phyloP scores from a whole-genome alignment of 371 early-diverging fungal genomes.

The Apophysomyces sp. region DNA sequence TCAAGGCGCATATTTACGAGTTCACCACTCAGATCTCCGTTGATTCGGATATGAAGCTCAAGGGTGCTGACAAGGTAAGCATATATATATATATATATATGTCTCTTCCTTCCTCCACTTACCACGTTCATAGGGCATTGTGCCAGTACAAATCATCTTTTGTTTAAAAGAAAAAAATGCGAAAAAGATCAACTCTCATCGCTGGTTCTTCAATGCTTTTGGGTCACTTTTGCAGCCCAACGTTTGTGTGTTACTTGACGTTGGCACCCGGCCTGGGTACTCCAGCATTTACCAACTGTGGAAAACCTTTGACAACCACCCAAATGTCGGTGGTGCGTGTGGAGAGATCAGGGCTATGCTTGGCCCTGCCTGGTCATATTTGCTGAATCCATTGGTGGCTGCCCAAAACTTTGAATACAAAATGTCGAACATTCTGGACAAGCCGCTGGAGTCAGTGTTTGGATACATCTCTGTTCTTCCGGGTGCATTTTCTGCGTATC shows the following conservation, averaged over 20 bases:
- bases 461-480: slow-evolving; percentile 85
- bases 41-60: slow-evolving; percentile 45
- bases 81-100: background rate
- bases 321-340: slow-evolving; percentile 77
- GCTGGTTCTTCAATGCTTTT: slow-evolving; percentile 87
- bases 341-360: slow-evolving; percentile 67
- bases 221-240: slow-evolving; percentile 67
- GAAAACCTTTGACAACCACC: slow-evolving; percentile 65
- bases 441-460: slow-evolving; percentile 80
- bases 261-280: slow-evolving; percentile 66
- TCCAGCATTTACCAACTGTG: slow-evolving; percentile 67
- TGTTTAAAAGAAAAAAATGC: slow-evolving; percentile 87
- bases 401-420: slow-evolving; percentile 88
- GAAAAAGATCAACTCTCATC: slow-evolving; percentile 87
- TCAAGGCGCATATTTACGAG: slow-evolving; percentile 83
- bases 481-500: slow-evolving; percentile 74
- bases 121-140: slow-evolving; percentile 38
- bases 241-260: slow-evolving; percentile 77
- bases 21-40: slow-evolving; percentile 73
- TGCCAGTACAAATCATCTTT: slow-evolving; percentile 80
- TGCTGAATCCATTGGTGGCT: slow-evolving; percentile 77
- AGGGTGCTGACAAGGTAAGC: slow-evolving; percentile 48
- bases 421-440: slow-evolving; percentile 83
- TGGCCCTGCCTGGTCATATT: slow-evolving; percentile 53
- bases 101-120: background rate